Conservation (phyloP, 441 rosid genomes). For the Gossypium gossypioides region DNA sequence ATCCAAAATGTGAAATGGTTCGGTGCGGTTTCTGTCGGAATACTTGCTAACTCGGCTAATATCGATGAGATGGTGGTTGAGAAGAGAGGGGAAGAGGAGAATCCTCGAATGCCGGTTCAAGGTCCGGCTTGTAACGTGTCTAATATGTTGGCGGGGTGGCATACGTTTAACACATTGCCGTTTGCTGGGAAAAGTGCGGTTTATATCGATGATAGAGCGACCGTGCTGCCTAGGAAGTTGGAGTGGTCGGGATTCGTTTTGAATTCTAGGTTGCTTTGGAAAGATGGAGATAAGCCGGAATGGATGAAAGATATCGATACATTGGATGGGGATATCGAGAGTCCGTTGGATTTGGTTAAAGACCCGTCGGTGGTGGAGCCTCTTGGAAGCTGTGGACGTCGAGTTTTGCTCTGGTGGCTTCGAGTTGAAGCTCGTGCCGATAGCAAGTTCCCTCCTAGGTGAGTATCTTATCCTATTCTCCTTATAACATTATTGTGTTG, state of each 20-base stretch:
- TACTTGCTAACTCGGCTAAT: constrained; percentile 53
- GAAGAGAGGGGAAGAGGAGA: constrained; percentile 33
- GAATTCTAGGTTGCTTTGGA: constrained; percentile 86
- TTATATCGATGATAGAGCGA: constrained; percentile 70
- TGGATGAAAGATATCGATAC: constrained; percentile 70
- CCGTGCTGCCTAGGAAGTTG: constrained; percentile 71
- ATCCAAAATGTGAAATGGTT: constrained; percentile 87
- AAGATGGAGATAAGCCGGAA: constrained; percentile 58
- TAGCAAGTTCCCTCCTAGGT: constrained; percentile 98
- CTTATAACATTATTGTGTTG: not conserved
- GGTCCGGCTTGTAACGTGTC: constrained; percentile 92
- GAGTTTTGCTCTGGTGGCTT: constrained; percentile 93
- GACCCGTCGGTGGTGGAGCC: constrained; percentile 74
- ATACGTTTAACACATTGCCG: constrained; percentile 59
- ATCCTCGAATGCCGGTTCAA: constrained; percentile 56
- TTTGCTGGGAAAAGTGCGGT: constrained; percentile 55
- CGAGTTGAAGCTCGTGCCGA: constrained; percentile 97
- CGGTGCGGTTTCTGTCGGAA: constrained; percentile 78
- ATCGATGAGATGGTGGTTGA: constrained; percentile 30
- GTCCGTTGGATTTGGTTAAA: constrained; percentile 64
- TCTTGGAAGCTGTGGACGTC: constrained; percentile 88
- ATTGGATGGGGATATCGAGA: constrained; percentile 44
- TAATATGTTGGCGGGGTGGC: constrained; percentile 73
- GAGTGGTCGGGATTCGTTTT: constrained; percentile 97
- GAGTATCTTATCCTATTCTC: constrained; percentile 22